These are phyloP conservation scores for Leptomonas pyrrhocoris DNA, from an alignment of 208 protist genomes.

Conservation along the genomic window DNA sequence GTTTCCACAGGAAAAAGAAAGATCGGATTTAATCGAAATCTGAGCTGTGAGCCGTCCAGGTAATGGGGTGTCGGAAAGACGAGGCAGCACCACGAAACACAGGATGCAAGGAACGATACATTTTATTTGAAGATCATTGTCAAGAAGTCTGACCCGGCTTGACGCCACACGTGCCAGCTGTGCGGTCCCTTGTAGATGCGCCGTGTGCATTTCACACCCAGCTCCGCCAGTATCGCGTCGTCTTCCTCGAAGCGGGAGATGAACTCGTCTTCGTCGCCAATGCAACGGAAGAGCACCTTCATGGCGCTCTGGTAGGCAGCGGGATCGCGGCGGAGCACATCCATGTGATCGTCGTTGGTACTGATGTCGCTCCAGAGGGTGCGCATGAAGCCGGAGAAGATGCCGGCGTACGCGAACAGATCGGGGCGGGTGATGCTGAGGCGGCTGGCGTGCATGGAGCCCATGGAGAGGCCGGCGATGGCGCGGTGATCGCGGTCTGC, in stretches of 20 bases:
- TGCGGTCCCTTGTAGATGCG: constrained; percentile 35
- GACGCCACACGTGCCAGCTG: constrained; percentile 45
- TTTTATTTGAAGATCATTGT: constrained; percentile 11
- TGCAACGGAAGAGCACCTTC: constrained; percentile 36
- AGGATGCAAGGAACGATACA: neutral
- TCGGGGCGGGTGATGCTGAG: constrained; percentile 36
- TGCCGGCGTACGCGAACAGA: constrained; percentile 37
- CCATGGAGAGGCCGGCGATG: constrained; percentile 42
- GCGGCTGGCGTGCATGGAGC: constrained; percentile 37
- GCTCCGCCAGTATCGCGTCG: constrained; percentile 31
- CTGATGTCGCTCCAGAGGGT: constrained; percentile 11
- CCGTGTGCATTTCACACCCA: constrained; percentile 30
- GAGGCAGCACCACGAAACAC: neutral
- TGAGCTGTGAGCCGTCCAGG: too few relatives aligned
- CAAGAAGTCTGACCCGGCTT: constrained; percentile 32
- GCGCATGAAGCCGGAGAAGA: constrained; percentile 43
- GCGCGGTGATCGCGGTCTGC: constrained; percentile 34
- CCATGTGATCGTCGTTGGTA: constrained; percentile 29
- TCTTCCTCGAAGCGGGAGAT: constrained; percentile 27
- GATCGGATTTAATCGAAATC: too few relatives aligned
- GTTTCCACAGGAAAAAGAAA: neutral
- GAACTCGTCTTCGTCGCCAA: constrained; percentile 27
- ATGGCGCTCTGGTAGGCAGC: constrained; percentile 26
- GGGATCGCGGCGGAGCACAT: constrained; percentile 21
- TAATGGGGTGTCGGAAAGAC: too few relatives aligned